These are phyloP conservation scores for Hypericum androsaemum DNA, from an alignment of 345 rosid genomes.

Conservation along the genomic window DNA sequence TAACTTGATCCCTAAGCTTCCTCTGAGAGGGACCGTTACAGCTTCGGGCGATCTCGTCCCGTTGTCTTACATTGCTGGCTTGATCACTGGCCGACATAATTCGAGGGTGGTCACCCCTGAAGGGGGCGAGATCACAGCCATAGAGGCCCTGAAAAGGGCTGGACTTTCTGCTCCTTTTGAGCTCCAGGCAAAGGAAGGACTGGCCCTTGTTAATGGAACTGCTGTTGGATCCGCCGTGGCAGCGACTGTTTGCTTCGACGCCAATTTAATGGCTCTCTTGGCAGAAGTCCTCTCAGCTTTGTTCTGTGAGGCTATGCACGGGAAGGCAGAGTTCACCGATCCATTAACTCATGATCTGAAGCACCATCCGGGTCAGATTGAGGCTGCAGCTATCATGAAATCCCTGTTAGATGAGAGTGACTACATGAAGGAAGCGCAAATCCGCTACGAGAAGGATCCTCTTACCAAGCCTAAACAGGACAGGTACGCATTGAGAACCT, in stretches of 20 bases:
- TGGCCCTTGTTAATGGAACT: slow-evolving; percentile 43
- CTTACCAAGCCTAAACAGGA: slow-evolving; percentile 42
- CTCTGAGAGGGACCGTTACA: slow-evolving; percentile 42
- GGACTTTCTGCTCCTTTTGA: slow-evolving; percentile 31
- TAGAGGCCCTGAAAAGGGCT: slow-evolving; percentile 33
- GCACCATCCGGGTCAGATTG: slow-evolving; percentile 50
- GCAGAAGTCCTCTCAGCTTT: slow-evolving; percentile 35
- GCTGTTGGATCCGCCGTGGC: slow-evolving; percentile 52
- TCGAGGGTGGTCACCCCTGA: slow-evolving; percentile 30
- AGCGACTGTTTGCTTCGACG: slow-evolving; percentile 41
- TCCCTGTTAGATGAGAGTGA: slow-evolving; percentile 26
- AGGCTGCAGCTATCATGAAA: slow-evolving; percentile 44
- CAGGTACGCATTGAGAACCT: slow-evolving; percentile 38
- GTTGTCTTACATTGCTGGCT: slow-evolving; percentile 41
- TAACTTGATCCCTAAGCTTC: slow-evolving; percentile 35
- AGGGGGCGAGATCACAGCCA: slow-evolving; percentile 22
- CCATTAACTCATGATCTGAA: slow-evolving; percentile 39
- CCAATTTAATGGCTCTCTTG: slow-evolving; percentile 33
- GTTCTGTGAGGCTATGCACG: slow-evolving; percentile 44
- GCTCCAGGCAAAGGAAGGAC: slow-evolving; percentile 45
- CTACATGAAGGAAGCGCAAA: slow-evolving; percentile 29
- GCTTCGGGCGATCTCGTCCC: slow-evolving; percentile 48
- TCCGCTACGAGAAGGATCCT: slow-evolving; percentile 32
- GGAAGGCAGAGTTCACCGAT: slow-evolving; percentile 35
- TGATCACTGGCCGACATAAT: slow-evolving; percentile 35